phyloP scores from a whole-genome alignment of 1,284 basidiomycete genomes.

The Sphagnurus paluster region DNA sequence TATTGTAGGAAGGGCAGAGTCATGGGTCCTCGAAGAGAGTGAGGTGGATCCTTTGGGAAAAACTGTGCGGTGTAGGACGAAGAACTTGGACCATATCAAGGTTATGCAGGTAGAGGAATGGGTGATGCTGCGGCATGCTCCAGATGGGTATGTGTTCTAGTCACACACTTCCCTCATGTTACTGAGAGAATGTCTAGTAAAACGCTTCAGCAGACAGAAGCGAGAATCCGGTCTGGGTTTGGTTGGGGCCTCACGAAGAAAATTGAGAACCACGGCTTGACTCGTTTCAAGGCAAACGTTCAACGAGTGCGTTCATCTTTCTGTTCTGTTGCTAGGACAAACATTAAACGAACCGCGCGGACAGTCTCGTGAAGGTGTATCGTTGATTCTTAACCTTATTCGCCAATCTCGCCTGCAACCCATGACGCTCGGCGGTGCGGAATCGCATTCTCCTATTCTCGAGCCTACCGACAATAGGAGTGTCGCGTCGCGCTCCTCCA shows the following conservation, averaged over 20 bases:
- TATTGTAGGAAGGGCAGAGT: slow-evolving; percentile 73
- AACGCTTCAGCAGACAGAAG: slow-evolving; percentile 77
- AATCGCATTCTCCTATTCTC: slow-evolving; percentile 13
- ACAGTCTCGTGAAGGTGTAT: slow-evolving; percentile 81
- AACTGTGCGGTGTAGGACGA: slow-evolving; percentile 69
- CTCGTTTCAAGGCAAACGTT: slow-evolving; percentile 75
- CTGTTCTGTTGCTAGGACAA: not conserved
- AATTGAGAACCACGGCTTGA: slow-evolving; percentile 77
- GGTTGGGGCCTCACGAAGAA: slow-evolving; percentile 82
- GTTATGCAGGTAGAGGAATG: slow-evolving; percentile 81
- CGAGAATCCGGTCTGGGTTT: slow-evolving; percentile 72
- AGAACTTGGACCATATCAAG: slow-evolving; percentile 83
- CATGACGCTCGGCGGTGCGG: slow-evolving; percentile 51
- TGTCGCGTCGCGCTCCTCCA: slow-evolving; percentile 11
- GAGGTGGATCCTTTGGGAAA: slow-evolving; percentile 81
- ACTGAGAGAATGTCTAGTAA: slow-evolving; percentile 40
- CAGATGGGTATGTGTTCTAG: slow-evolving; percentile 55
- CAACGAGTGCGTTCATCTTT: slow-evolving; percentile 54
- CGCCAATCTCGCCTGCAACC: slow-evolving; percentile 74
- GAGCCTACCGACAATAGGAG: slow-evolving; percentile 5
- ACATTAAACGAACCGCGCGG: slow-evolving; percentile 6
- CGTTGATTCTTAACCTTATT: slow-evolving; percentile 68
- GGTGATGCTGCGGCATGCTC: slow-evolving; percentile 59
- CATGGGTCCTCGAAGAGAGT: slow-evolving; percentile 90
- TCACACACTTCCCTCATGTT: not conserved